Conservation (phyloP, 306 rosid species). For the Ziziphus jujuba region DNA sequence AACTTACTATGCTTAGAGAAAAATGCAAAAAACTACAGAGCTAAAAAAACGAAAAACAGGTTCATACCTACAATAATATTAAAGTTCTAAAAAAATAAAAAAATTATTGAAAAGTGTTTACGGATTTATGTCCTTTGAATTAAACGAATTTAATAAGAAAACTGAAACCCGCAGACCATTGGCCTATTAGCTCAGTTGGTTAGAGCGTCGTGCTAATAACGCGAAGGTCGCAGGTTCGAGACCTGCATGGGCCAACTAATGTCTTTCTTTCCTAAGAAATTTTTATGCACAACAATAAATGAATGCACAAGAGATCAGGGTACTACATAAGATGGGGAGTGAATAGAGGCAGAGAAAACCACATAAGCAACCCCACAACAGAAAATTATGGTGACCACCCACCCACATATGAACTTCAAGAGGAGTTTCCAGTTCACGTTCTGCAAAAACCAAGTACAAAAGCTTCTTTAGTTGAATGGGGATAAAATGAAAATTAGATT, state of each 20-base stretch:
- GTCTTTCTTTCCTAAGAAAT: background rate
- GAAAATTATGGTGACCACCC: conserved; percentile 21
- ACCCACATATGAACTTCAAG: conserved; percentile 26
- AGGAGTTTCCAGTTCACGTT: conserved; percentile 34
- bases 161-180: too few relatives aligned
- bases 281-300: background rate
- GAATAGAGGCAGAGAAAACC: conserved; percentile 19
- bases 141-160: too few relatives aligned
- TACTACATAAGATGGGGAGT: conserved; percentile 31
- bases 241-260: conserved; percentile 21
- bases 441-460: background rate
- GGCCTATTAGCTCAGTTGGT: conserved; percentile 21
- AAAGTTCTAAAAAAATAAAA: too few relatives aligned
- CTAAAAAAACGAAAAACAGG: too few relatives aligned
- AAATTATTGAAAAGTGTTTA: too few relatives aligned
- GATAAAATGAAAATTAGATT: too few relatives aligned
- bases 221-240: conserved; percentile 14
- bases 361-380: conserved; percentile 25
- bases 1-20: too few relatives aligned
- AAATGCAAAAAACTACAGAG: too few relatives aligned
- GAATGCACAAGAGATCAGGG: background rate
- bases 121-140: too few relatives aligned
- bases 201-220: conserved; percentile 19
- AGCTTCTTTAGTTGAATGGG: background rate
- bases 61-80: too few relatives aligned